Conservation (phyloP, 768 basidiomycete species). For the Gautieria morchelliformis region DNA sequence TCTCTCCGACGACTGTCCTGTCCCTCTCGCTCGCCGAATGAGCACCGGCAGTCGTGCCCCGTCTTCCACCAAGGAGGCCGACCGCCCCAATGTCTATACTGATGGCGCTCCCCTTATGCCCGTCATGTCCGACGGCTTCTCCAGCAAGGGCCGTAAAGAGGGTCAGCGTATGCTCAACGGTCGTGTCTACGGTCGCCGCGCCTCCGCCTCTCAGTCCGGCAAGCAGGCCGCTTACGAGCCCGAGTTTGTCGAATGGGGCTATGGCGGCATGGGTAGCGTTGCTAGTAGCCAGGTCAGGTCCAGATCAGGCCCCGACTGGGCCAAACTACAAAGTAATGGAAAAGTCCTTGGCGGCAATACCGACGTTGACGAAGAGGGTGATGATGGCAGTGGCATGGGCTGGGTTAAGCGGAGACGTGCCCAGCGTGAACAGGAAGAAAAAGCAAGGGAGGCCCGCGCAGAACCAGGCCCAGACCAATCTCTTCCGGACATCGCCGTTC, state of each 20-base stretch:
- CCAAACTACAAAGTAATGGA: slow-evolving; percentile 24
- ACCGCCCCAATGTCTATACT: slow-evolving; percentile 25
- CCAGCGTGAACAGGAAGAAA: slow-evolving; percentile 41
- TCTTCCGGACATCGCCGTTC: slow-evolving; percentile 9
- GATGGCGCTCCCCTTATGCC: slow-evolving; percentile 16
- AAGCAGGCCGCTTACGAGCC: slow-evolving; percentile 42
- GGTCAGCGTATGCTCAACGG: slow-evolving; percentile 74
- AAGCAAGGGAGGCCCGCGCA: slow-evolving; percentile 31
- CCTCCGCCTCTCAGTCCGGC: slow-evolving; percentile 1
- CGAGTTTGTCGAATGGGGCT: slow-evolving; percentile 90
- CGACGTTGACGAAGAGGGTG: slow-evolving; percentile 45
- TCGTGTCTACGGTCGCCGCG: slow-evolving; percentile 55
- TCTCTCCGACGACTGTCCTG: neutral
- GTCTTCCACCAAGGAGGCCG: slow-evolving; percentile 25
- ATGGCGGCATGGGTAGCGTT: slow-evolving; percentile 71
- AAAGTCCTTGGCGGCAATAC: slow-evolving; percentile 10
- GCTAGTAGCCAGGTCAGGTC: slow-evolving; percentile 18
- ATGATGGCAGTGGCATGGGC: slow-evolving; percentile 81
- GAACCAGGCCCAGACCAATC: slow-evolving; percentile 21
- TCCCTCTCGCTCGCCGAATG: slow-evolving; percentile 14
- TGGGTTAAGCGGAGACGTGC: slow-evolving; percentile 67
- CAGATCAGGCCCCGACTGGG: slow-evolving; percentile 27
- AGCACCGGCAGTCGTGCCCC: slow-evolving; percentile 13
- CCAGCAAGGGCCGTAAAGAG: slow-evolving; percentile 15
- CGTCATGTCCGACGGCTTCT: slow-evolving; percentile 19